phyloP scores from a whole-genome alignment of 2,329 filamentous ascomycete genomes.

The Arthrinium puccinioides region DNA sequence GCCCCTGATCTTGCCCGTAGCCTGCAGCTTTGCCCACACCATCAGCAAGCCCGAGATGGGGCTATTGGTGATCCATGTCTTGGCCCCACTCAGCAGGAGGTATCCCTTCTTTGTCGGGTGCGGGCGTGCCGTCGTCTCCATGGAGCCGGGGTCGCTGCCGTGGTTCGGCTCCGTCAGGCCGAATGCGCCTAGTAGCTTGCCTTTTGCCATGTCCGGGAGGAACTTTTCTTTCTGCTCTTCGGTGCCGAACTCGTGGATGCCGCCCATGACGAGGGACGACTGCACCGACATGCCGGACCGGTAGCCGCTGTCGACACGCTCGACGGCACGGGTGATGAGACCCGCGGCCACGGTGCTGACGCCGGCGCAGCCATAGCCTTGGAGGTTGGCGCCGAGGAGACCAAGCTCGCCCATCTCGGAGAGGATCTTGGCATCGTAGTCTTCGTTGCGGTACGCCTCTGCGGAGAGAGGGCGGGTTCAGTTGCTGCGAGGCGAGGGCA shows the following conservation, averaged over 20 bases:
- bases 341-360: conserved; percentile 84
- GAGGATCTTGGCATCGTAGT: conserved; percentile 79
- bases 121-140: conserved; percentile 81
- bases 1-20: conserved; percentile 87
- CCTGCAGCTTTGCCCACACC: conserved; percentile 88
- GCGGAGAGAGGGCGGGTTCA: background rate
- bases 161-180: conserved; percentile 90
- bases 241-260: conserved; percentile 82
- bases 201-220: conserved; percentile 73
- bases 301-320: conserved; percentile 87
- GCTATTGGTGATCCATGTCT: conserved; percentile 96
- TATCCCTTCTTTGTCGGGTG: conserved; percentile 81
- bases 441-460: conserved; percentile 61
- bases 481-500: background rate
- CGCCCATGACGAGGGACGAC: conserved; percentile 88
- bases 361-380: conserved; percentile 84
- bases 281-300: conserved; percentile 91
- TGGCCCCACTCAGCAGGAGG: conserved; percentile 69
- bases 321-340: conserved; percentile 82
- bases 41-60: conserved; percentile 80
- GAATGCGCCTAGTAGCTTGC: conserved; percentile 77
- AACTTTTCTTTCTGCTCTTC: conserved; percentile 81
- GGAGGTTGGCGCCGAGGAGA: conserved; percentile 77
- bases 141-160: conserved; percentile 82
- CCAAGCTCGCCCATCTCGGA: conserved; percentile 90